Evolutionary conservation across 305 asterid genomes (phyloP).

Genomic region (Andrographis paniculata): DNA sequence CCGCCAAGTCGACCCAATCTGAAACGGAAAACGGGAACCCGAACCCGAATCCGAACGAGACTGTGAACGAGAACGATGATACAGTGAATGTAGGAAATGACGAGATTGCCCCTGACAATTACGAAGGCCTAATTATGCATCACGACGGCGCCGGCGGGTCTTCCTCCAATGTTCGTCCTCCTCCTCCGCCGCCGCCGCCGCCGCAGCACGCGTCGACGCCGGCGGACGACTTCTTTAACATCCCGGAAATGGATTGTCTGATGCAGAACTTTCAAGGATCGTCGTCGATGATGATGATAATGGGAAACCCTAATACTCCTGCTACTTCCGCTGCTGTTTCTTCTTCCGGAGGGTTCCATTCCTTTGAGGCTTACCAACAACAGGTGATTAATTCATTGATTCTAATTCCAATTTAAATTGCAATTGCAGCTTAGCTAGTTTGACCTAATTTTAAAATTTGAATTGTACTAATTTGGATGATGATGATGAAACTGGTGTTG

Average conservation of each 20-base stretch:
- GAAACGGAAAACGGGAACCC: not conserved
- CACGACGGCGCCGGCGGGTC: not conserved
- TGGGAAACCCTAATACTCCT: not conserved
- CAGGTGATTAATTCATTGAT: not conserved
- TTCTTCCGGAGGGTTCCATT: not conserved
- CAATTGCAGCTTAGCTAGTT: too few species aligned
- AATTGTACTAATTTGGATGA: too few species aligned
- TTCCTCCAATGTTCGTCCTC: not conserved
- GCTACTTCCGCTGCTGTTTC: too few species aligned
- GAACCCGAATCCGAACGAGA: not conserved
- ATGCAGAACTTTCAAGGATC: slow-evolving; percentile 4
- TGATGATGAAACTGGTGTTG: too few species aligned
- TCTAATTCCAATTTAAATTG: too few species aligned
- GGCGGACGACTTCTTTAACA: not conserved
- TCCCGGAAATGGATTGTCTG: slow-evolving; percentile 17
- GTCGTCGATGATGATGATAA: not conserved
- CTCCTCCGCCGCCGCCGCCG: not conserved
- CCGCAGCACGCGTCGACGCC: not conserved
- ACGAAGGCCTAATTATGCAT: not conserved
- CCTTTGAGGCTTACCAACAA: not conserved
- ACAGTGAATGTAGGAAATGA: not conserved
- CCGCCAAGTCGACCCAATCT: not conserved
- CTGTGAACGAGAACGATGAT: not conserved
- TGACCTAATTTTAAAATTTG: too few species aligned
- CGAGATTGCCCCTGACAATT: not conserved